Percentiles rank a stretch among this genome's conserved stretches.
Evolutionary conservation across 2,329 filamentous ascomycete species (phyloP).

Genomic region (Acarospora socialis): DNA sequence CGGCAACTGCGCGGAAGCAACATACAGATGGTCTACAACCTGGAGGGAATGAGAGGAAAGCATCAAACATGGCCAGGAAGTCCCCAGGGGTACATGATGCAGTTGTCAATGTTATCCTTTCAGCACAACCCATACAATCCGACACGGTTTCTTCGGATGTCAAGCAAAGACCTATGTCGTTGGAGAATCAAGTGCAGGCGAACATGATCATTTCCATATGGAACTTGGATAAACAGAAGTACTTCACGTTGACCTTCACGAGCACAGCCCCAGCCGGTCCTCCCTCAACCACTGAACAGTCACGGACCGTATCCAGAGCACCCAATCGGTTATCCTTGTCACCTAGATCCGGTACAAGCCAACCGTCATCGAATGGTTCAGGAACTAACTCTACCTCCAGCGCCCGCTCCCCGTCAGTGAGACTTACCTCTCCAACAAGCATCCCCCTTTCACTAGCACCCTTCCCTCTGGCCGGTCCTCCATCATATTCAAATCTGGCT

Average conservation of each 20-base stretch:
- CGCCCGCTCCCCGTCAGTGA: slow-evolving; percentile 22
- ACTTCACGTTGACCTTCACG: slow-evolving; percentile 64
- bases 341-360: slow-evolving; percentile 14
- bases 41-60: background rate
- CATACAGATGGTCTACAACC: too few relatives aligned
- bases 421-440: slow-evolving; percentile 36
- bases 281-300: slow-evolving; percentile 24
- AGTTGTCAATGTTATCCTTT: slow-evolving; percentile 51
- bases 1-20: too few relatives aligned
- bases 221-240: slow-evolving; percentile 52
- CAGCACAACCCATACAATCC: slow-evolving; percentile 32
- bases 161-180: slow-evolving; percentile 25
- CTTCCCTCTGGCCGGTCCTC: slow-evolving; percentile 55
- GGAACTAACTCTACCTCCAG: slow-evolving; percentile 15
- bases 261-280: slow-evolving; percentile 34
- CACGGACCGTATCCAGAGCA: slow-evolving; percentile 16
- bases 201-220: slow-evolving; percentile 68
- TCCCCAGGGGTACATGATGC: slow-evolving; percentile 39
- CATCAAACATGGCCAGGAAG: slow-evolving; percentile 9
- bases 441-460: slow-evolving; percentile 41
- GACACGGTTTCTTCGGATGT: slow-evolving; percentile 25
- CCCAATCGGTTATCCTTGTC: slow-evolving; percentile 19
- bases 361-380: slow-evolving; percentile 17
- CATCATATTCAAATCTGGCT: slow-evolving; percentile 39
- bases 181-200: slow-evolving; percentile 38